phyloP scores from a whole-genome alignment of 2,329 filamentous ascomycete genomes.

The Grosmannia penicillata region DNA sequence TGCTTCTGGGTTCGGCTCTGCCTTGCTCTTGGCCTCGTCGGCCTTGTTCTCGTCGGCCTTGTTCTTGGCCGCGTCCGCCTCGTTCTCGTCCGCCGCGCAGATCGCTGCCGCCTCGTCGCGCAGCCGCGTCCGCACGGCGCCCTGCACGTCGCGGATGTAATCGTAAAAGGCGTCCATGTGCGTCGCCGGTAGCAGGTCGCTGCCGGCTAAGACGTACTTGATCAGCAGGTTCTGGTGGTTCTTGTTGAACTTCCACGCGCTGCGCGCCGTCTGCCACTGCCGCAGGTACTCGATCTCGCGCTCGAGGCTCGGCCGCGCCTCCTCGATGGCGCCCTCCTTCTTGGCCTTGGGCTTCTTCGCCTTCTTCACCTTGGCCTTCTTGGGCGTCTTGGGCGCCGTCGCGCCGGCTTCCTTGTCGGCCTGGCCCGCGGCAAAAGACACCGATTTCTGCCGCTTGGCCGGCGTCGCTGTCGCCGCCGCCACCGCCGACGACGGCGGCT shows the following conservation, averaged over 20 bases:
- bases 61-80: conserved; percentile 24
- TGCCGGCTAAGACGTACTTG: conserved; percentile 63
- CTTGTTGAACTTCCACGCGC: conserved; percentile 92
- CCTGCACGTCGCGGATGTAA: conserved; percentile 70
- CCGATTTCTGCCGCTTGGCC: conserved; percentile 26
- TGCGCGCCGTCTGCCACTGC: conserved; percentile 56
- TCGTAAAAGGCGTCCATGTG: conserved; percentile 56
- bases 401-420: conserved; percentile 21
- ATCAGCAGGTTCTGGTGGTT: conserved; percentile 75
- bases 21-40: background rate
- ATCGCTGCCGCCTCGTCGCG: conserved; percentile 50
- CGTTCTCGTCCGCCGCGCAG: conserved; percentile 31
- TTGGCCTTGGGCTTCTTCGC: background rate
- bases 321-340: conserved; percentile 14
- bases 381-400: conserved; percentile 1
- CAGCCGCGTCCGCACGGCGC: conserved; percentile 55
- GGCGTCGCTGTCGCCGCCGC: conserved; percentile 6
- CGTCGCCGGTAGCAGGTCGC: conserved; percentile 51
- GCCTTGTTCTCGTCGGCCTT: conserved; percentile 15
- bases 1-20: background rate
- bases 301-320: conserved; percentile 30
- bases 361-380: conserved; percentile 10
- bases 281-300: conserved; percentile 63
- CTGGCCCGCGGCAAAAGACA: conserved; percentile 25
- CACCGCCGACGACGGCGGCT: conserved; percentile 3